phyloP scores from a whole-genome alignment of 768 basidiomycete genomes.

The Amanita fuliginea region DNA sequence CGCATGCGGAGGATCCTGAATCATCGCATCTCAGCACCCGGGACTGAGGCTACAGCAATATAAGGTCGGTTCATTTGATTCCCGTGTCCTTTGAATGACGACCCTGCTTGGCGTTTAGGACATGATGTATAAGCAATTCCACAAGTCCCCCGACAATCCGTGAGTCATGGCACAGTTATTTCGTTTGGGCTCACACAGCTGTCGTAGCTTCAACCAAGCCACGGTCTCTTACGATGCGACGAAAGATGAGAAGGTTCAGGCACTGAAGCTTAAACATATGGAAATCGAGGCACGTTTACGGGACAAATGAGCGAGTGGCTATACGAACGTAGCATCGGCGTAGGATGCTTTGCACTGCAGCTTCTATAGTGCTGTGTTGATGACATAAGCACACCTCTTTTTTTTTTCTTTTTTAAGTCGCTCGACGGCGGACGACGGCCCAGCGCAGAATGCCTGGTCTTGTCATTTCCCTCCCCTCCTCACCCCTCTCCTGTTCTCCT shows the following conservation, averaged over 20 bases:
- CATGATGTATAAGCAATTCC: conserved; percentile 86
- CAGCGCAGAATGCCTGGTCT: conserved; percentile 6
- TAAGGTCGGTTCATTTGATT: conserved; percentile 35
- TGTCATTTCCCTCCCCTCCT: conserved; percentile 5
- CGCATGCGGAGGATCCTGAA: conserved; percentile 4
- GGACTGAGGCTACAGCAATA: conserved; percentile 89
- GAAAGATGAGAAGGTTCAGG: conserved; percentile 77
- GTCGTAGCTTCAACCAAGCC: conserved; percentile 73
- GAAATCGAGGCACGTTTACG: conserved; percentile 59
- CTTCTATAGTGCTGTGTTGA: neutral
- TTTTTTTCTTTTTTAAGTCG: neutral
- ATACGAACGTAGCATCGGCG: neutral
- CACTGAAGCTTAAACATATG: conserved; percentile 57
- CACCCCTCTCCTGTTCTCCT: neutral
- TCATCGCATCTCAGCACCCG: conserved; percentile 46
- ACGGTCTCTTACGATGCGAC: conserved; percentile 73
- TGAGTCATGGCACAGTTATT: conserved; percentile 25
- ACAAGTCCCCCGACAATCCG: conserved; percentile 95
- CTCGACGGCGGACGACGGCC: neutral
- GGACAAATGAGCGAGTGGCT: conserved; percentile 19
- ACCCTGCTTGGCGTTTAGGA: conserved; percentile 37
- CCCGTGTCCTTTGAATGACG: neutral
- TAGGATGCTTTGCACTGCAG: neutral
- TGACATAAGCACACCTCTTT: neutral
- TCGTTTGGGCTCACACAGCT: neutral